Base-by-base conservation (phyloP, 2,329 filamentous ascomycete genomes). In the Cladosporium sp. region DNA sequence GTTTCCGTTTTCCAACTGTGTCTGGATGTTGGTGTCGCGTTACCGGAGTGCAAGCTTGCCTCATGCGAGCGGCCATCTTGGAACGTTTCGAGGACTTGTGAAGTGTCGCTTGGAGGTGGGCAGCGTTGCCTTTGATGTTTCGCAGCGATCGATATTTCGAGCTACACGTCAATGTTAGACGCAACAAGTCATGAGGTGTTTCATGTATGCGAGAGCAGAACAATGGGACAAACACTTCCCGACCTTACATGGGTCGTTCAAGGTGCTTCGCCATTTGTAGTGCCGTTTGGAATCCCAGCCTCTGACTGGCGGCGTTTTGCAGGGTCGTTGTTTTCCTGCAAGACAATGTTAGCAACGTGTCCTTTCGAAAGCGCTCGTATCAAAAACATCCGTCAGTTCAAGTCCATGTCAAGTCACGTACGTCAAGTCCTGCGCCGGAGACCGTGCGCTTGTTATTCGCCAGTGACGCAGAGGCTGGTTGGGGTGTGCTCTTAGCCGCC, bases 361-460 rank as follows among this genome's bases (percentile, higher is more conserved):
- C 22, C 13, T 2, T 19, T 38, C 7, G 22, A 30, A 12, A 35
- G 39, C 43, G 38, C 19, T 19, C 40, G 18, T 13, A 25, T 30
- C 19, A 19, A 3, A 20, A 33, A 20, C 5, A 8, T 7, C 11
- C 7, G 19, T 19, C 32, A n/a, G 8, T 25, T 27, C 22, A 27
- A 5, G 9, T 27, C 22, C 9, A 4, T 27, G 5, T 27, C 22
- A 16, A 35, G 9, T 45, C 43, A 74, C 72, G 62, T 69, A 75
- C 72, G 63, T 75, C 70, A 55, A 74, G 60, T 54, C 69, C 70
- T 41, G 71, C 68, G 51, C 71, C 68, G 46, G 68, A 60, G 58
- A 69, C 67, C 50, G 63, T 71, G 52, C 72, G 72, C 63, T 75
- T 75, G 57, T 67, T 68, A 58, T 57, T 55, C 32, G 32, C 32